A percentile compares a stretch with the other conserved stretches of the same genome.
These are phyloP conservation scores for Jamesozyma gamospora DNA, from an alignment of 805 yeast genomes.

Conservation along the genomic window DNA sequence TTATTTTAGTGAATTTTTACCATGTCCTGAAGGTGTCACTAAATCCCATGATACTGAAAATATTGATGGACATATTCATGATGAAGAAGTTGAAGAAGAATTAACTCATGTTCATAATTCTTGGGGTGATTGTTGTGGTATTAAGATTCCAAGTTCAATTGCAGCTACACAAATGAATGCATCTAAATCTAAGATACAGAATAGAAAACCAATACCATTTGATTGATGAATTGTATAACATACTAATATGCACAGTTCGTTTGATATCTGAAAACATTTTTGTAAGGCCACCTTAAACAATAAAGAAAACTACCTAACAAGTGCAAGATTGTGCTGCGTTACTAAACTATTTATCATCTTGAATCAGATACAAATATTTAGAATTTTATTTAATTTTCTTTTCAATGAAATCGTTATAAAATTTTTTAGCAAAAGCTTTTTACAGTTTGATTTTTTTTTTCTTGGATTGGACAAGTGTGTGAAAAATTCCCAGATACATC, in stretches of 20 bases:
- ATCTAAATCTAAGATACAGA: slow-evolving; percentile 10
- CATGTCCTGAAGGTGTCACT: slow-evolving; percentile 64
- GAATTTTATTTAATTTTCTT: too few species aligned
- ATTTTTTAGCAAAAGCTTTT: too few species aligned
- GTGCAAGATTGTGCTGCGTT: too few species aligned
- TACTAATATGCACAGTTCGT: neutral
- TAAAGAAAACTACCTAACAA: too few species aligned
- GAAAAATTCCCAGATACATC: too few species aligned
- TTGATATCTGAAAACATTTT: neutral
- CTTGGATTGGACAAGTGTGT: too few species aligned
- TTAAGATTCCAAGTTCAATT: slow-evolving; percentile 87
- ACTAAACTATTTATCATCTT: too few species aligned
- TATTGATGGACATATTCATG: slow-evolving; percentile 5
- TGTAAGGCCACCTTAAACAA: too few species aligned
- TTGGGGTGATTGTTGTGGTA: slow-evolving; percentile 99
- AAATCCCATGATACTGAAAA: slow-evolving; percentile 18
- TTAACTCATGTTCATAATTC: slow-evolving; percentile 34
- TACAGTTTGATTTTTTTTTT: too few species aligned
- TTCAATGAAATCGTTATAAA: too few species aligned
- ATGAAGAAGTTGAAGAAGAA: slow-evolving; percentile 21
- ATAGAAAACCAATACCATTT: slow-evolving; percentile 47
- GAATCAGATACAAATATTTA: too few species aligned
- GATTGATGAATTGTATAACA: slow-evolving; percentile 33
- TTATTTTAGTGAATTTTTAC: slow-evolving; percentile 61
- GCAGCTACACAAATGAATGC: slow-evolving; percentile 65